Evolutionary conservation across 371 early-diverging fungal genomes (phyloP), one percentile per base, ranked within the genome.

Genomic region (Massospora cicadina): DNA sequence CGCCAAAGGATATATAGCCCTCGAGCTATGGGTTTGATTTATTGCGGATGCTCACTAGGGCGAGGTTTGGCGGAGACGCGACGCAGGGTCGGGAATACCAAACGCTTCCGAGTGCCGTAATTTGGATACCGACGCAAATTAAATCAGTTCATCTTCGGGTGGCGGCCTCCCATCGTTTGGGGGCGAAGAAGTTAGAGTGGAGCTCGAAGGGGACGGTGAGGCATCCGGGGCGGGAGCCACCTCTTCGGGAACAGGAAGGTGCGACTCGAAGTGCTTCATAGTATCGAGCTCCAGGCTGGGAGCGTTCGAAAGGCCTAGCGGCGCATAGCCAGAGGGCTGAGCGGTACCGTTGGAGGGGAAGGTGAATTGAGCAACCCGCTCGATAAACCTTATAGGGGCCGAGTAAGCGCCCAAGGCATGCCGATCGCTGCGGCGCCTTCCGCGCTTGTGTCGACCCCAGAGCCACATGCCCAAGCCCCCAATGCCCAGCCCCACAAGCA

Each of bases 381-480:
- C 60, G 32, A 32, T 32, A 60, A 60, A 26, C 25, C 60, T 32
- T 60, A 26, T 13, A 60, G 60, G 27, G 25, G 12, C 27, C 24
- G 58, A 10, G 23, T 17, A 58, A 58, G 60, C 25, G 21, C 60
- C 60, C 30, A 58, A 23, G 10, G 58, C 24, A 23, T 58, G 24
- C 10, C 23, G 21, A 3, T 7, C 21, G 17, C 43, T 5, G 43
- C 43, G 5, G 17, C 5, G 5, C 21, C 32, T 30, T 13, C 32
- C 60, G 10, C 23, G 13, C 28, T 60, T 60, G 32, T 60, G 60
- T 7, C 30, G 25, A 3, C 23, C 12, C 23, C 60, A 60, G 17
- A 60, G 32, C 60, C 60, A 60, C 25, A 60, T 30, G 30, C 12
- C 60, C 23, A 60, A 60, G 21, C 25, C 25, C 21, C 28, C 60